Evolutionary conservation across 352 stramenopile species (phyloP), one percentile per base, ranked within the genome.

Genomic region (Phytophthora citricola): DNA sequence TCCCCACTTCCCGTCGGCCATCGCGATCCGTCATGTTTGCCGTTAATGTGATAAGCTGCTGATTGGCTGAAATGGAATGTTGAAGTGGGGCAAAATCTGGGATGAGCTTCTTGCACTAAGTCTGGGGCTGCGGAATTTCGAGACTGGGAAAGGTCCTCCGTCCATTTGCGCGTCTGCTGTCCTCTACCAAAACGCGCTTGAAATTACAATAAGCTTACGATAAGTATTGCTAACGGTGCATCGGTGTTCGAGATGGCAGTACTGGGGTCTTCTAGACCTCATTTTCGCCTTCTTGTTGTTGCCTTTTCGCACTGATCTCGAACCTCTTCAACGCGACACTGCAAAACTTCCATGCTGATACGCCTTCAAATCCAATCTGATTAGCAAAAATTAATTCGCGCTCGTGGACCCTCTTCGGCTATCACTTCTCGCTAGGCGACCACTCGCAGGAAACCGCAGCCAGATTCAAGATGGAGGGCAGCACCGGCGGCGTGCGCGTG

Each of bases 1-100:
- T 93, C 84, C 49, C 90, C 38, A 94, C 84, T 67, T 95, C 88
- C 32, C 85, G 83, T 32, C 76, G 63, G 11, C 52, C 58, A 1
- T 83, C 70, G 31, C 41, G 49, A 39, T 58, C 52, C 14, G 38
- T 60, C 31, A 15, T 24, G 43, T 44, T 54, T 47, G 3, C 24
- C 34, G 14, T 29, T 14, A 34, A 6, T n/a, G 17, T 5, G 17
- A 24, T 26, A 22, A 34, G 6, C 29, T 34, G 15, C 17, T 58
- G 57, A 64, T 64, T 64, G 46, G 57, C 22, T 51, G 36, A 64
- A 64, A 64, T 44, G 15, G 1, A n/a, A 57, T 48, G 20, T 22
- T 58, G 47, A 65, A 66, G 45, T n/a, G 15, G 14, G 7, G 9
- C 20, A 12, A 32, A 26, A 17, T 11, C 15, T 43, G 14, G 14